Base-by-base conservation (phyloP, 2,329 filamentous ascomycete genomes). In the Ophiostoma quercus region DNA sequence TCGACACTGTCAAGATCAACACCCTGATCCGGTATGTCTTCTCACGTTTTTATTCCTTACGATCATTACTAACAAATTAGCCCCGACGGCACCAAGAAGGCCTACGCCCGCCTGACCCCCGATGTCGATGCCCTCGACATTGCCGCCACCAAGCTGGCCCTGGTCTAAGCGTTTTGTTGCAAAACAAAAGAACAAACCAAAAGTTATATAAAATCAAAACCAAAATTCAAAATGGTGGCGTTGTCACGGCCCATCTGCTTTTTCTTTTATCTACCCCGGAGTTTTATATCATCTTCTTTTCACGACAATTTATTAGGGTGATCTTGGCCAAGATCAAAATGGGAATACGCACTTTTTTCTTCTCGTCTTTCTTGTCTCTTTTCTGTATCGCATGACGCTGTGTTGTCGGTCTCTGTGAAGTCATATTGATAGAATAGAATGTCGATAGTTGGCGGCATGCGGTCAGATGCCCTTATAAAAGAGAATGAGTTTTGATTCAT, bases 81-180 rank as follows among this genome's bases (percentile, higher is more conserved):
- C 82, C 95, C 95, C 75, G 94, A 99, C 80, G 95, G 95, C 79
- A 88, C 90, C 80, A 99, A 99, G 92, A 99, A 99, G 92, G 95
- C 95, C 74, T 99, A 95, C 81, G 93, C 92, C 80, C 92, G 94
- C 81, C 88, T 99, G 75, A 98, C 95, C 71, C 85, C 94, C 74
- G 95, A 99, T 82, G 94, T 98, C 77, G 95, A 99, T 83, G 95
- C 95, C 79, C 91, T 99, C 77, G 95, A 99, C 85, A 97, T 99
- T 84, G 96, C 95, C 75, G 96, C 95, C 79, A 98, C 95, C 84
- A 99, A 98, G 91, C 90, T 99, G 77, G 90, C 91, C 77, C 95
- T 99, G 79, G 95, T 98, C 81, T 98, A 96, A 90, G 78, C 76
- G 60, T 4, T 14, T 9, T 60, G 41, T 65, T 12, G 8, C 32